Conservation (phyloP, 2,329 filamentous ascomycete genomes). For the Xylariaceae sp. region DNA sequence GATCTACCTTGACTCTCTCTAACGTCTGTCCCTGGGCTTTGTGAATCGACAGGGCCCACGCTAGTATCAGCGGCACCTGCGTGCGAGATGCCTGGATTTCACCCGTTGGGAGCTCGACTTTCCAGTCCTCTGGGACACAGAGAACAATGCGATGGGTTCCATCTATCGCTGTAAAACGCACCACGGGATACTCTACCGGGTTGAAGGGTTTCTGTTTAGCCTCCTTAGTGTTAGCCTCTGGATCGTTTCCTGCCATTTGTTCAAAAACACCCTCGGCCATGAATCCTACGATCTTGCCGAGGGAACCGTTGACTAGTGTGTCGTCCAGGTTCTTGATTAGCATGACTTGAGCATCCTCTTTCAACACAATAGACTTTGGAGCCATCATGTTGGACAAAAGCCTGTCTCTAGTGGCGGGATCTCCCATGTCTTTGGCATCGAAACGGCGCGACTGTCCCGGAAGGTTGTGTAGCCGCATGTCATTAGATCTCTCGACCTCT, state of each 20-base stretch:
- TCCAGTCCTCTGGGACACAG: conserved; percentile 87
- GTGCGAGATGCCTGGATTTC: conserved; percentile 84
- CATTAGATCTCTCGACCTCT: conserved; percentile 87
- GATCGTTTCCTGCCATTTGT: background rate
- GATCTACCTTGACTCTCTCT: conserved; percentile 88
- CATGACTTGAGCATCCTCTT: conserved; percentile 95
- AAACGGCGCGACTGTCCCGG: conserved; percentile 64
- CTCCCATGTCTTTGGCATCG: conserved; percentile 71
- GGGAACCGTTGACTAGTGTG: conserved; percentile 84
- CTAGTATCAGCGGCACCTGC: conserved; percentile 82
- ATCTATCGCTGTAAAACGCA: conserved; percentile 76
- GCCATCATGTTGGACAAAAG: conserved; percentile 90
- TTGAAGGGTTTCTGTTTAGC: conserved; percentile 37
- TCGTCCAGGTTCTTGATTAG: conserved; percentile 99
- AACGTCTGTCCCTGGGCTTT: conserved; percentile 96
- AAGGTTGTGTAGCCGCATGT: conserved; percentile 64
- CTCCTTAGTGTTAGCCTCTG: conserved; percentile 36
- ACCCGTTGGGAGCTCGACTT: conserved; percentile 91
- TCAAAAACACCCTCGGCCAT: conserved; percentile 49
- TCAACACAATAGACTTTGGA: conserved; percentile 71
- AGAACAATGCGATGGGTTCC: conserved; percentile 72
- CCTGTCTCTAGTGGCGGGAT: conserved; percentile 65
- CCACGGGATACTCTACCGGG: conserved; percentile 67
- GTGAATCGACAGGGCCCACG: conserved; percentile 96
- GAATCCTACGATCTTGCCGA: conserved; percentile 80